Evolutionary conservation across 75 land plant genomes (phyloP).

Genomic region (Azolla pinnata): DNA sequence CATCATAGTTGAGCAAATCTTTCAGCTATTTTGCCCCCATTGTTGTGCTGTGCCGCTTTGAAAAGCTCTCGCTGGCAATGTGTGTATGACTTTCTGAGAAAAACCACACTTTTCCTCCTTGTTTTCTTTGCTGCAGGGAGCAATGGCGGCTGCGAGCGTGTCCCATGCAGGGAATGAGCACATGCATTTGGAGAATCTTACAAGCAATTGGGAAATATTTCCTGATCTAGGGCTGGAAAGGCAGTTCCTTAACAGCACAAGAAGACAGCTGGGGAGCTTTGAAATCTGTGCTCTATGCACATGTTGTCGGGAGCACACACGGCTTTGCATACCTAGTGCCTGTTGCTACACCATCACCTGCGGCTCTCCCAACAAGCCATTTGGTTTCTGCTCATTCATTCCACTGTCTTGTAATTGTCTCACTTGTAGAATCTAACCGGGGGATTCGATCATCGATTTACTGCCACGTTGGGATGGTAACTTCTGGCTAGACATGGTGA

Average conservation of each 20-base stretch:
- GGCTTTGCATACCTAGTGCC: slow-evolving; percentile 60
- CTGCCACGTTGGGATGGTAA: too few relatives aligned
- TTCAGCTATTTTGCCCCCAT: too few relatives aligned
- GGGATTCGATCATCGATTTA: too few relatives aligned
- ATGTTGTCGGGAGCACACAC: slow-evolving; percentile 57
- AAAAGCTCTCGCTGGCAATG: too few relatives aligned
- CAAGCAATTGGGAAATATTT: background rate
- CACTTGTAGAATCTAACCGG: slow-evolving; percentile 48
- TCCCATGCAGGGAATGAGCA: background rate
- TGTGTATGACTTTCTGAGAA: too few relatives aligned
- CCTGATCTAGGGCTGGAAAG: background rate
- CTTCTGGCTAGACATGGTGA: too few relatives aligned
- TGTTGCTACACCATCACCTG: slow-evolving; percentile 85
- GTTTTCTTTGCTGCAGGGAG: too few relatives aligned
- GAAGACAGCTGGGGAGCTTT: slow-evolving; percentile 55
- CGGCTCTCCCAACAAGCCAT: slow-evolving; percentile 66
- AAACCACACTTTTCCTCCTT: too few relatives aligned
- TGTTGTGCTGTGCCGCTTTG: too few relatives aligned
- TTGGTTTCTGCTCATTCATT: slow-evolving; percentile 75
- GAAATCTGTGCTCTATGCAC: slow-evolving; percentile 71
- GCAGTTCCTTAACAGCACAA: slow-evolving; percentile 31
- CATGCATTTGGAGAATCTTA: background rate
- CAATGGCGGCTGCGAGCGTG: too few relatives aligned
- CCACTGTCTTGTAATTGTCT: slow-evolving; percentile 78
- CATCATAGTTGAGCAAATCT: too few relatives aligned